A percentile compares a stretch with the other conserved stretches of the same genome.
Conservation (phyloP, 805 yeast species). For the Wickerhamiella domercqiae region DNA sequence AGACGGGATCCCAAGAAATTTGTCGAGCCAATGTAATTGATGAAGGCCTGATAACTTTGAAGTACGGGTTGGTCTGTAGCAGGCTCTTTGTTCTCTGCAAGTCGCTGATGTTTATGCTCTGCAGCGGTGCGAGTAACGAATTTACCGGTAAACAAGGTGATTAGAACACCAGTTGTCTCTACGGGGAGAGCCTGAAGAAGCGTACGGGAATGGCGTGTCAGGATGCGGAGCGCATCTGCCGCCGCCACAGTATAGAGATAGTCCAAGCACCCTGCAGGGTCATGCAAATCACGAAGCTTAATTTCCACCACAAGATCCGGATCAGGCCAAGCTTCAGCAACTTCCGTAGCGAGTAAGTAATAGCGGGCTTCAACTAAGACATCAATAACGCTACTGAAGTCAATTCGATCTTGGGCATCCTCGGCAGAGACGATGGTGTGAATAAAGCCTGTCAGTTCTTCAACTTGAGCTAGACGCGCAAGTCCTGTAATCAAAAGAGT, state of each 20-base stretch:
- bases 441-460: constrained; percentile 44
- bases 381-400: constrained; percentile 49
- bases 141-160: constrained; percentile 78
- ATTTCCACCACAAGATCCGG: constrained; percentile 66
- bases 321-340: constrained; percentile 58
- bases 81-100: not conserved
- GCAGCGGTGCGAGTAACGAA: constrained; percentile 33
- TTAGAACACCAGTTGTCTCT: constrained; percentile 66
- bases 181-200: constrained; percentile 57
- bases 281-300: constrained; percentile 47
- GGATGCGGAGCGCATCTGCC: constrained; percentile 60
- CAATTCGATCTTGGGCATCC: too few species aligned
- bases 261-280: constrained; percentile 42
- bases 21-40: constrained; percentile 32
- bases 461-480: constrained; percentile 49
- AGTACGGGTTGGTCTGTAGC: constrained; percentile 21
- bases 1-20: constrained; percentile 12
- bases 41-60: constrained; percentile 43
- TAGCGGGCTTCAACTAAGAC: constrained; percentile 39
- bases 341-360: constrained; percentile 45
- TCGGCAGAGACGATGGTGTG: constrained; percentile 26
- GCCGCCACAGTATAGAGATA: constrained; percentile 55
- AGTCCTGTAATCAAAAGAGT: constrained; percentile 65
- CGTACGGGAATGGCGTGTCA: constrained; percentile 49
- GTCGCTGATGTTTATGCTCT: not conserved